Conservation (phyloP, 371 early-diverging fungal species). For the Mucor irregularis region DNA sequence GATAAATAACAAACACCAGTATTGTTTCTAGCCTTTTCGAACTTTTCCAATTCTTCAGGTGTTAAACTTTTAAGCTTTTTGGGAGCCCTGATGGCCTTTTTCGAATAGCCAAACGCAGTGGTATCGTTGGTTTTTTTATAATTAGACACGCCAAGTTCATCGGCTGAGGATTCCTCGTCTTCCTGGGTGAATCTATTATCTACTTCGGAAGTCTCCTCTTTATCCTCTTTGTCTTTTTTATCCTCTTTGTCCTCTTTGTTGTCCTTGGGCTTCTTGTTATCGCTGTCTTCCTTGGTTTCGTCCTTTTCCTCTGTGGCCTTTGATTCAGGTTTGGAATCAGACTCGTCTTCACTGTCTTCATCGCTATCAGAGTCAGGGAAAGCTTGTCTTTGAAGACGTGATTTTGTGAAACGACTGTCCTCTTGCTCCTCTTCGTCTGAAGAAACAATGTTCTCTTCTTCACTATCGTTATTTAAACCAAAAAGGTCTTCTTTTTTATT, state of each 20-base stretch:
- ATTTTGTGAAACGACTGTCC: constrained; percentile 30
- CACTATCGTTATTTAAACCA: constrained; percentile 33
- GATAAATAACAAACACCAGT: constrained; percentile 92
- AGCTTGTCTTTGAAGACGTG: constrained; percentile 25
- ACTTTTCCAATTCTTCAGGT: constrained; percentile 67
- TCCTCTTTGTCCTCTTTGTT: constrained; percentile 35
- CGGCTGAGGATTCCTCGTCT: constrained; percentile 15
- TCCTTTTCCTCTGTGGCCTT: constrained; percentile 32
- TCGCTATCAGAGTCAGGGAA: constrained; percentile 29
- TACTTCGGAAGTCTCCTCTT: constrained; percentile 31
- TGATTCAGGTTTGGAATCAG: constrained; percentile 29
- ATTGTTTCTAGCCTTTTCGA: constrained; percentile 68
- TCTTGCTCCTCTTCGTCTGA: constrained; percentile 27
- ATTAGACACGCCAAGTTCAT: constrained; percentile 13
- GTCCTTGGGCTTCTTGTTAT: constrained; percentile 25
- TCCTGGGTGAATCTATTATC: constrained; percentile 31
- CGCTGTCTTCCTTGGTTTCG: no score
- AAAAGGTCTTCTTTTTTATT: constrained; percentile 32
- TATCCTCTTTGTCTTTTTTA: constrained; percentile 24
- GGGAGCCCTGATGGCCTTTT: constrained; percentile 1
- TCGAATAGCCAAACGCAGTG: constrained; percentile 11
- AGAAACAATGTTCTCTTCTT: constrained; percentile 18
- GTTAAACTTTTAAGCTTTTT: constrained; percentile 67
- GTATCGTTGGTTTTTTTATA: constrained; percentile 19
- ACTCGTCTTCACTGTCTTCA: constrained; percentile 29